These are phyloP conservation scores for Erodium maritimum DNA, from an alignment of 345 rosid species.

Conservation along the genomic window DNA sequence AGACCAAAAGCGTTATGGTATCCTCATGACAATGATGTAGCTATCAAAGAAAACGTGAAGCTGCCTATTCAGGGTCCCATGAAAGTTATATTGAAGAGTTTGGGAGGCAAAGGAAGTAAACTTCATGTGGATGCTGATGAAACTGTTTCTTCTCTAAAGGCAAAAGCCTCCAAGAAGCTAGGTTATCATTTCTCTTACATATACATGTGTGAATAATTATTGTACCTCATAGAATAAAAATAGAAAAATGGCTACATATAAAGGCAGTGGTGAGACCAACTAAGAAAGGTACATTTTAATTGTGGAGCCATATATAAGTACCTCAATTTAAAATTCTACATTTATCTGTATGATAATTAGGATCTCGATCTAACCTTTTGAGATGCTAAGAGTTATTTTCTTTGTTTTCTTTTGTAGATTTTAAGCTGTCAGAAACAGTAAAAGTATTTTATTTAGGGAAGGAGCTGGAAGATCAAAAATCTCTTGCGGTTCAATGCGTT, in stretches of 20 bases:
- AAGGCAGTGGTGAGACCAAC: no score
- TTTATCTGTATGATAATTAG: no score
- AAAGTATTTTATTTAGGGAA: slow-evolving; percentile 71
- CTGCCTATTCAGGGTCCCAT: slow-evolving; percentile 64
- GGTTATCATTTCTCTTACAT: slow-evolving; percentile 36
- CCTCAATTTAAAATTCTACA: no score
- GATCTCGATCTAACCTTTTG: no score
- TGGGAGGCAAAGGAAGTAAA: slow-evolving; percentile 97
- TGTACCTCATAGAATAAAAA: no score
- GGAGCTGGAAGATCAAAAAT: slow-evolving; percentile 75
- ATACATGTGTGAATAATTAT: background rate
- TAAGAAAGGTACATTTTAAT: no score
- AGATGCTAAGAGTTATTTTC: no score
- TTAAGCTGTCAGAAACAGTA: slow-evolving; percentile 73
- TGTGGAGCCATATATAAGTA: no score
- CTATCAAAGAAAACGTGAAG: slow-evolving; percentile 75
- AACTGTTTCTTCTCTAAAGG: slow-evolving; percentile 61
- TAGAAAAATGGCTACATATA: no score
- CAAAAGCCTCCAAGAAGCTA: slow-evolving; percentile 89
- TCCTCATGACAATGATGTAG: slow-evolving; percentile 90
- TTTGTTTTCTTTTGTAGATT: slow-evolving; percentile 53
- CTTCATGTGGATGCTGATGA: slow-evolving; percentile 81
- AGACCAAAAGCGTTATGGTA: slow-evolving; percentile 93
- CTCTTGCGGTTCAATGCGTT: slow-evolving; percentile 76
- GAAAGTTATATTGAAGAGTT: slow-evolving; percentile 83